Base-by-base conservation (phyloP, 805 yeast species). In the Nakazawaea siamensis region DNA sequence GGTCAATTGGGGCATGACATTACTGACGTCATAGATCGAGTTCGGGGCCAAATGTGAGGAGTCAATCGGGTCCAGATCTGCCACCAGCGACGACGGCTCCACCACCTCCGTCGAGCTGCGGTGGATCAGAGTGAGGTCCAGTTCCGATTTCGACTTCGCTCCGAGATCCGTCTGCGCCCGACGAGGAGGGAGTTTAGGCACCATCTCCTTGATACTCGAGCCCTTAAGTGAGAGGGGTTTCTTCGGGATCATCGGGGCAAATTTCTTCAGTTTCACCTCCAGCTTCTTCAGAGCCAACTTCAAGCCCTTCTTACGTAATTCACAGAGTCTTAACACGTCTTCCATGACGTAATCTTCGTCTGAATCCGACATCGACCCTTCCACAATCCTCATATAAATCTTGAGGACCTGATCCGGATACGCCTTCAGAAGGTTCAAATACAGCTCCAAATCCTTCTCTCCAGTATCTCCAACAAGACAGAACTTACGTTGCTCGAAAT, bases 381-480 rank as follows among this genome's bases (percentile, higher is more conserved):
- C 68, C 5, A 94, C 83, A 31, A 82, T 83, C 27, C 97, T 62
- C 24, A 92, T 82, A 51, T 75, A 88, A 4, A 92, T 84, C 1
- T 81, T 94, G 16, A 70, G 43, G 0, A 92, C 64, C 42, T 75
- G 80, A 4, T 63, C 58, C 0, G 95, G 94, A 47, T 61, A 73
- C 21, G 52, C 44, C 26, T 62, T 57, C 0, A 94, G 83, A 23
- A 87, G 58, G 18, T 79, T 79, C 5, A 75, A 67, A 52, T 92
- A 92, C 0, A 97, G 94, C 50, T 94, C 98, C 28, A 90, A 61
- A 59, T 92, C 99, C 44, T 80, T 80, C 51, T 92, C 98, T 2
- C 97, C 97, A 2, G 96, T 80, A 53, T 92, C 99, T 21, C 99
- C 99, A 12, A 92, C 70, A 33, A 95, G 61, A 17, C 92, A 68